Evolutionary conservation across 176 grass and related monocot genomes (phyloP).

Genomic region (Carex myosuroides): DNA sequence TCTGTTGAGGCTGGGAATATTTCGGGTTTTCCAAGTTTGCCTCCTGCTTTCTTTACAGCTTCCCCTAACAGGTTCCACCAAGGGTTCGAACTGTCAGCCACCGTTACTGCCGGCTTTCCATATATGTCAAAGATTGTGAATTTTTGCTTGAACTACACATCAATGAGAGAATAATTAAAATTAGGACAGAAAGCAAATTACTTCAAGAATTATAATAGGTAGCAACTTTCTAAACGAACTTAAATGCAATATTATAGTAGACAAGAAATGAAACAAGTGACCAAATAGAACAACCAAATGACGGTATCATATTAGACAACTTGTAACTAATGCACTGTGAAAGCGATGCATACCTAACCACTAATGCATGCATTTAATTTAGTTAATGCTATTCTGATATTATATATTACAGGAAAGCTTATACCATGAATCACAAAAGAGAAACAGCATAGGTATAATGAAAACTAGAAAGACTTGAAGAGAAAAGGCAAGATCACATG

Average conservation of each 20-base stretch:
- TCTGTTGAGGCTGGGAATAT: constrained; percentile 86
- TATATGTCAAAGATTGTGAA: constrained; percentile 48
- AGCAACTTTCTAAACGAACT: neutral
- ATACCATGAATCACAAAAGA: neutral
- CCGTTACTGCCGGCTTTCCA: constrained; percentile 61
- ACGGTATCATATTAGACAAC: neutral
- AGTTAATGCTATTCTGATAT: neutral
- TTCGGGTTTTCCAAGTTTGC: constrained; percentile 73
- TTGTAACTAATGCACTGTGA: neutral
- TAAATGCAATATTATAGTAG: neutral
- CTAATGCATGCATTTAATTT: neutral
- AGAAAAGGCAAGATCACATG: neutral
- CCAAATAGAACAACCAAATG: neutral
- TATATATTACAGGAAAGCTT: neutral
- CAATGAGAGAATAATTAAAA: neutral
- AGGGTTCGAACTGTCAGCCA: constrained; percentile 56
- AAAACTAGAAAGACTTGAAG: neutral
- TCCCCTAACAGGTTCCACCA: constrained; percentile 70
- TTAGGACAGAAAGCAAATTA: neutral
- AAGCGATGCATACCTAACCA: neutral
- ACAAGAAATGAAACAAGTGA: neutral
- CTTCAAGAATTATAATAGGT: neutral
- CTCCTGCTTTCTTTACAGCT: constrained; percentile 60
- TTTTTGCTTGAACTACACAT: constrained; percentile 61
- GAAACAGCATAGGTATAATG: neutral